Conservation (phyloP, 129 eudicot genomes). For the Escallonia herrerae region DNA sequence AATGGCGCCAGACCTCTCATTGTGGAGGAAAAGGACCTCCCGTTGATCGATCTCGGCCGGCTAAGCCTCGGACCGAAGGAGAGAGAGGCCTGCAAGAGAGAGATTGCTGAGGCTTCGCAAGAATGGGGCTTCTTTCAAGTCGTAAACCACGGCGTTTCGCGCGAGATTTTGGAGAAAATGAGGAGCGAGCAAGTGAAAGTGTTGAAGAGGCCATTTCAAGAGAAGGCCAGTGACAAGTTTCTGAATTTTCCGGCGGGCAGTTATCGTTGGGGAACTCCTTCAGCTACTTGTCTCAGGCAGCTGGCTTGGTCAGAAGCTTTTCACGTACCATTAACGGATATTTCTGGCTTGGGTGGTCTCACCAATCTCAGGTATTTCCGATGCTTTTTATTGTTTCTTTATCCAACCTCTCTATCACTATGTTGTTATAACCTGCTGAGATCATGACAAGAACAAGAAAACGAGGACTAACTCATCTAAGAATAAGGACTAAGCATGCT, state of each 20-base stretch:
- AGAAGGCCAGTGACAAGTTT: conserved; percentile 25
- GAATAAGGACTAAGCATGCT: neutral
- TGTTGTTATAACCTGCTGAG: neutral
- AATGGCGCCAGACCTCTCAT: neutral
- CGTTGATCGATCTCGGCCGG: conserved; percentile 59
- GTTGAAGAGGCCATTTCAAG: conserved; percentile 48
- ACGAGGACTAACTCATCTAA: too few relatives aligned
- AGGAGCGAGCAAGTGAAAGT: conserved; percentile 53
- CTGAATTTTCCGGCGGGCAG: conserved; percentile 49
- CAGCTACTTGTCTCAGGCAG: conserved; percentile 50
- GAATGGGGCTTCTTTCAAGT: conserved; percentile 97
- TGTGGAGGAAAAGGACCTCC: conserved; percentile 60
- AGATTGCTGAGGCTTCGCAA: conserved; percentile 61
- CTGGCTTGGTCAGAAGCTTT: conserved; percentile 85
- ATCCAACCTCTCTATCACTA: neutral
- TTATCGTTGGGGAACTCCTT: conserved; percentile 76
- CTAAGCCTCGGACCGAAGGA: conserved; percentile 33
- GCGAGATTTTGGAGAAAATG: conserved; percentile 45
- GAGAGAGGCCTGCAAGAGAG: conserved; percentile 35
- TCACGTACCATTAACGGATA: conserved; percentile 57
- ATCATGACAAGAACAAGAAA: neutral
- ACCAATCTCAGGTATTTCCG: conserved; percentile 45
- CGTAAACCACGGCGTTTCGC: conserved; percentile 64
- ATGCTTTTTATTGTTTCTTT: neutral
- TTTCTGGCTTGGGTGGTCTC: conserved; percentile 26